Conservation (phyloP, 768 basidiomycete species). For the Boletus rubroflammeus region DNA sequence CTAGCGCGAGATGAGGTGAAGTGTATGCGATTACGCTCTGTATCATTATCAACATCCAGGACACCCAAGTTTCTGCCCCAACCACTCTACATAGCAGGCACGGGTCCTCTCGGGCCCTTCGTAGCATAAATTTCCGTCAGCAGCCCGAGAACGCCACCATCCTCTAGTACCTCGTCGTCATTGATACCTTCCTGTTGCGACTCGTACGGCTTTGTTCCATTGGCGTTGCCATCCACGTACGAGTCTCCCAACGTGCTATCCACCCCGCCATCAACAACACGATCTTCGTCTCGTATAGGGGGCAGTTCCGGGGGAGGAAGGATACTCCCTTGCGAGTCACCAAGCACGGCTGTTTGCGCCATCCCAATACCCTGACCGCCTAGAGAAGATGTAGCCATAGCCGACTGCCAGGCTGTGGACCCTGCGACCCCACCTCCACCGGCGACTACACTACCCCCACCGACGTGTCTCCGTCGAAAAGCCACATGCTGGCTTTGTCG, state of each 20-base stretch:
- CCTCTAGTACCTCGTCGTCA: slow-evolving; percentile 64
- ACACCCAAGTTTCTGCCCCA: neutral
- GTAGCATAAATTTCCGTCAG: slow-evolving; percentile 83
- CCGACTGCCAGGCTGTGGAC: slow-evolving; percentile 46
- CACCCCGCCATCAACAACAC: slow-evolving; percentile 51
- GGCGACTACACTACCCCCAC: slow-evolving; percentile 28
- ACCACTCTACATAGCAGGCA: slow-evolving; percentile 39
- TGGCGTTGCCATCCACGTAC: slow-evolving; percentile 65
- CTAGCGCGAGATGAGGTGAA: neutral
- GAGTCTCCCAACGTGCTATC: slow-evolving; percentile 60
- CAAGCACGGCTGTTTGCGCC: slow-evolving; percentile 70
- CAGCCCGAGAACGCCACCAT: slow-evolving; percentile 82
- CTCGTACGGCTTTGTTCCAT: slow-evolving; percentile 36
- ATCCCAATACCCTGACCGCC: slow-evolving; percentile 40
- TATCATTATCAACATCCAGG: neutral
- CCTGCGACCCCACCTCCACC: slow-evolving; percentile 46
- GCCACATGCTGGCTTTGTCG: slow-evolving; percentile 63
- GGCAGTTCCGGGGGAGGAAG: slow-evolving; percentile 7
- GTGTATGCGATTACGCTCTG: neutral
- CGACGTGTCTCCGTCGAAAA: slow-evolving; percentile 36
- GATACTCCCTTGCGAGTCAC: slow-evolving; percentile 69
- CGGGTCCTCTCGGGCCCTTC: slow-evolving; percentile 43
- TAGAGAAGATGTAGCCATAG: slow-evolving; percentile 43
- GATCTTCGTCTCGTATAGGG: slow-evolving; percentile 43
- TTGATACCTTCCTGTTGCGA: slow-evolving; percentile 48